Evolutionary conservation across 345 rosid species (phyloP).

Genomic region (Raphanus raphanistrum): DNA sequence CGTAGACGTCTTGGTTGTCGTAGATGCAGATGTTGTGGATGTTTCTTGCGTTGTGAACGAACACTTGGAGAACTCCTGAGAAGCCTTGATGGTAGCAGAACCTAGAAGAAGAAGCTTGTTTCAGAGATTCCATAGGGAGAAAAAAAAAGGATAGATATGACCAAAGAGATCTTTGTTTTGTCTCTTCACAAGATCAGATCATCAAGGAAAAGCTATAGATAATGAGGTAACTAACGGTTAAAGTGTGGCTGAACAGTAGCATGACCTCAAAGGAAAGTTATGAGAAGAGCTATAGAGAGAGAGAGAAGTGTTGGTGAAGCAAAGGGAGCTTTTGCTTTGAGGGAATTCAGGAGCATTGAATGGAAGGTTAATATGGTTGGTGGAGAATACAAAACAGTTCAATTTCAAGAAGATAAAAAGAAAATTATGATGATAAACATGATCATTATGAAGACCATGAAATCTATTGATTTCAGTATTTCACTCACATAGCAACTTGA

Average conservation of each 20-base stretch:
- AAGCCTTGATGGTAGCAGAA: slow-evolving; percentile 50
- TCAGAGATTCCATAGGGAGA: slow-evolving; percentile 55
- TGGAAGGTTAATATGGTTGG: slow-evolving; percentile 40
- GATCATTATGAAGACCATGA: slow-evolving; percentile 14
- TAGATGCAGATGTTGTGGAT: slow-evolving; percentile 98
- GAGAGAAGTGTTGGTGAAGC: slow-evolving; percentile 35
- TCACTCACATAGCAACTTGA: not conserved
- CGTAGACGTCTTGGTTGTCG: slow-evolving; percentile 92
- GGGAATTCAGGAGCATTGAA: slow-evolving; percentile 43
- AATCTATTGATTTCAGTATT: slow-evolving; percentile 13
- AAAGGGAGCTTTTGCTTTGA: slow-evolving; percentile 36
- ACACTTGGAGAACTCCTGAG: slow-evolving; percentile 67
- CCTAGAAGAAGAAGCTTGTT: slow-evolving; percentile 46
- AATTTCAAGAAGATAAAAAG: slow-evolving; percentile 22
- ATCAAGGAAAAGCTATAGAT: not conserved
- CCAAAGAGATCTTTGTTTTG: not conserved
- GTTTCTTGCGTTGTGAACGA: slow-evolving; percentile 86
- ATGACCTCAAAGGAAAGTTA: slow-evolving; percentile 53
- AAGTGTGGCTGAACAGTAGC: slow-evolving; percentile 30
- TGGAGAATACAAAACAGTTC: slow-evolving; percentile 18
- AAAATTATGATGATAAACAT: slow-evolving; percentile 29
- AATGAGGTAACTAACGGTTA: slow-evolving; percentile 3
- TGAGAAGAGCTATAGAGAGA: slow-evolving; percentile 19
- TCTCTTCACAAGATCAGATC: not conserved
- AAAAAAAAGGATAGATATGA: not conserved